phyloP scores from a whole-genome alignment of 2,329 filamentous ascomycete genomes.

The Colletotrichum sidae region DNA sequence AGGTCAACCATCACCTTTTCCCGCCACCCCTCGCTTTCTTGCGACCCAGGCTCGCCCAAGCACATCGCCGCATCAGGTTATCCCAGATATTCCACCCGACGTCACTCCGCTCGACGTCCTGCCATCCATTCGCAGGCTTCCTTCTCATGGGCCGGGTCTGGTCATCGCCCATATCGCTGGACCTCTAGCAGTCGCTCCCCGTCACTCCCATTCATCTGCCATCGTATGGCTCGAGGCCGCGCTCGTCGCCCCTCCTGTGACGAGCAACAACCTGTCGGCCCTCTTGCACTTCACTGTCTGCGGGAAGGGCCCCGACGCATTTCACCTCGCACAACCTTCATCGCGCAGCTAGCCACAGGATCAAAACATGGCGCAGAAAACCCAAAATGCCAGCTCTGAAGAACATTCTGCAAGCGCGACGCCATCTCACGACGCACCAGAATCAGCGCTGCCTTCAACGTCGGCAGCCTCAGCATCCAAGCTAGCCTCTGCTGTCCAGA shows the following conservation, averaged over 20 bases:
- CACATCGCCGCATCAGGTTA: neutral
- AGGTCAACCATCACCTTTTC: slow-evolving; percentile 2
- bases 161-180: slow-evolving; percentile 17
- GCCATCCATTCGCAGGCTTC: neutral
- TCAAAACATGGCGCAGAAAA: slow-evolving; percentile 37
- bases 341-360: slow-evolving; percentile 29
- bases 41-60: neutral
- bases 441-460: slow-evolving; percentile 33
- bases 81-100: neutral
- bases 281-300: slow-evolving; percentile 34
- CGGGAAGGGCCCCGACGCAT: slow-evolving; percentile 37
- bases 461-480: slow-evolving; percentile 32
- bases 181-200: slow-evolving; percentile 10
- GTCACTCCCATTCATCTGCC: slow-evolving; percentile 6
- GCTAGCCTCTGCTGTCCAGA: slow-evolving; percentile 25
- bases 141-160: slow-evolving; percentile 29
- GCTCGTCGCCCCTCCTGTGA: slow-evolving; percentile 27
- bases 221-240: slow-evolving; percentile 31
- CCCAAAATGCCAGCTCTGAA: slow-evolving; percentile 32
- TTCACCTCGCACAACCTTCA: slow-evolving; percentile 12
- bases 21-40: slow-evolving; percentile 3
- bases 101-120: slow-evolving; percentile 4
- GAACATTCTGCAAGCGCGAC: slow-evolving; percentile 38
- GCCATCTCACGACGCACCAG: slow-evolving; percentile 35
- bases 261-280: slow-evolving; percentile 32